These are phyloP conservation scores for Neurospora sp. DNA, from an alignment of 2,329 filamentous ascomycete genomes.

Conservation along the genomic window DNA sequence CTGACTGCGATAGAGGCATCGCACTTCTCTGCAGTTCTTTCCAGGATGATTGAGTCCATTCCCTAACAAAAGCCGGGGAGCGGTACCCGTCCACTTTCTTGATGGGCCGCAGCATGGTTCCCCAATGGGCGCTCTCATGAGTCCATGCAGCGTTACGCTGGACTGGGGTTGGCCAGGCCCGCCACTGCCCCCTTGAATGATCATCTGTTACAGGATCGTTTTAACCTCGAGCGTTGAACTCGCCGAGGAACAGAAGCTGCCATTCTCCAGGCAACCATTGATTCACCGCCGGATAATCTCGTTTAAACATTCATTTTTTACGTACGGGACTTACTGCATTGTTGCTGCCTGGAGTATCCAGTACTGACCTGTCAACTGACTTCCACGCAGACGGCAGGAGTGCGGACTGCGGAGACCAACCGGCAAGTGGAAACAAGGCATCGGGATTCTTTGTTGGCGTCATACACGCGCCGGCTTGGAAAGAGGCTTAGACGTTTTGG, in stretches of 20 bases:
- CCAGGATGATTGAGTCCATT: background rate
- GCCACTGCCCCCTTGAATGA: background rate
- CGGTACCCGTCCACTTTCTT: background rate
- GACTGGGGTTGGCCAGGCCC: background rate
- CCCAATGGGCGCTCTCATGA: background rate
- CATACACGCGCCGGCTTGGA: background rate
- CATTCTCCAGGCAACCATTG: background rate
- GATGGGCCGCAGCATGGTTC: background rate
- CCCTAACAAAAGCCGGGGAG: background rate
- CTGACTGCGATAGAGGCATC: background rate
- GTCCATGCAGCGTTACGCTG: background rate
- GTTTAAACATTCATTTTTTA: background rate
- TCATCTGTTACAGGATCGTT: background rate
- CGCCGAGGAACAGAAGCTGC: background rate
- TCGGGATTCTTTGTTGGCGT: background rate
- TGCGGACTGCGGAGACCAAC: background rate
- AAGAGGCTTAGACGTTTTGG: background rate
- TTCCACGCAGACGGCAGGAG: background rate
- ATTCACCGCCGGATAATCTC: background rate
- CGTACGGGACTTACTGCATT: background rate
- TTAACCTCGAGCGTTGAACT: background rate
- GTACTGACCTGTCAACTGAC: background rate
- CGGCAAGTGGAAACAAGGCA: background rate
- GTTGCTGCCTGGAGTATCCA: background rate
- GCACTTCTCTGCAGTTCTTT: background rate